These are phyloP conservation scores for Evernia prunastri DNA, from an alignment of 495 filamentous ascomycete species.

Conservation along the genomic window DNA sequence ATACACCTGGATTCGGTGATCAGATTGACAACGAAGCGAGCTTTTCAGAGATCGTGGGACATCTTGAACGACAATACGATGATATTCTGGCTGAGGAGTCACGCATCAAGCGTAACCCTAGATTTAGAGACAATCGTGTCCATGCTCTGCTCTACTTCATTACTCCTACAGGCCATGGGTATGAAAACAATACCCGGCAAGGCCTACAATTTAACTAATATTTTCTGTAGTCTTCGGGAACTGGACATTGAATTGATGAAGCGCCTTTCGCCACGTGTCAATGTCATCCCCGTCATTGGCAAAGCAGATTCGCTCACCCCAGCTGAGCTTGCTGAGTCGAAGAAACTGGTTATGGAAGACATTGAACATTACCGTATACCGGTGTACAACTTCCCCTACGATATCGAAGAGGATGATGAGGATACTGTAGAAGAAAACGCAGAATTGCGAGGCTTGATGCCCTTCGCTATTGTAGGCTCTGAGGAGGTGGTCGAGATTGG, in stretches of 20 bases:
- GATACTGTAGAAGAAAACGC: slow-evolving; percentile 99
- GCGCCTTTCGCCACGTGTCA: slow-evolving; percentile 94
- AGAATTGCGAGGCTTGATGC: slow-evolving; percentile 93
- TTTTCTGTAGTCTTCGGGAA: slow-evolving; percentile 70
- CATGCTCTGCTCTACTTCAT: slow-evolving; percentile 99
- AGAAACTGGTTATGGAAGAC: slow-evolving; percentile 99
- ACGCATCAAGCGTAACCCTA: slow-evolving; percentile 99
- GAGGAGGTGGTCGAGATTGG: slow-evolving; percentile 93
- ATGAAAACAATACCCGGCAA: slow-evolving; percentile 28
- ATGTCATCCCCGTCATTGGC: slow-evolving; percentile 97
- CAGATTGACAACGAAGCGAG: slow-evolving; percentile 99
- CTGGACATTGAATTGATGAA: slow-evolving; percentile 99
- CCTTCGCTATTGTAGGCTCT: slow-evolving; percentile 95
- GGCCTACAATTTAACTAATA: slow-evolving; percentile 23
- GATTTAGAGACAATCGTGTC: slow-evolving; percentile 97
- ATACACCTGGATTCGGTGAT: slow-evolving; percentile 97
- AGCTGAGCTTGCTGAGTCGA: slow-evolving; percentile 92
- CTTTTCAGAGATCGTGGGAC: slow-evolving; percentile 95
- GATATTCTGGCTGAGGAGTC: slow-evolving; percentile 98
- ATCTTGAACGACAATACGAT: slow-evolving; percentile 97
- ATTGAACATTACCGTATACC: slow-evolving; percentile 99
- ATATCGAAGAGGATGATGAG: slow-evolving; percentile 98
- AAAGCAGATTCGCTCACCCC: slow-evolving; percentile 97
- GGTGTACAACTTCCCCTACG: slow-evolving; percentile 99
- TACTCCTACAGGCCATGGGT: slow-evolving; percentile 95